phyloP scores from a whole-genome alignment of 225 moss, liverwort and hornwort species.

The Pleurozium schreberi region DNA sequence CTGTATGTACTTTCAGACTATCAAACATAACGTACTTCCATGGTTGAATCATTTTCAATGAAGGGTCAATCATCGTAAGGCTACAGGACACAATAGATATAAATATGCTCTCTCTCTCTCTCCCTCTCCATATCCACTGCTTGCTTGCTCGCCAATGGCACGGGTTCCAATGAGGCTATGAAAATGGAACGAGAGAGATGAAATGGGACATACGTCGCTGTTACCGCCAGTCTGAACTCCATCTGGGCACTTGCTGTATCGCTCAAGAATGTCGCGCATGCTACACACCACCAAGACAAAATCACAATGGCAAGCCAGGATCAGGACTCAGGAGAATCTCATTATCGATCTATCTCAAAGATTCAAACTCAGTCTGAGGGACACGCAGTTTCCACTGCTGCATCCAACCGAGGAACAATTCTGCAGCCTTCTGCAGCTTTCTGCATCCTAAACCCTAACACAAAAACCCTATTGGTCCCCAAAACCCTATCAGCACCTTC shows the following conservation, averaged over 20 bases:
- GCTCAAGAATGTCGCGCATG: slow-evolving; percentile 56
- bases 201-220: slow-evolving; percentile 25
- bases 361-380: background rate
- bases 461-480: background rate
- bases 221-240: slow-evolving; percentile 49
- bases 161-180: background rate
- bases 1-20: background rate
- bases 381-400: background rate
- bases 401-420: background rate
- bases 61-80: background rate
- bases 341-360: background rate
- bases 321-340: background rate
- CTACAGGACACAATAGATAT: background rate
- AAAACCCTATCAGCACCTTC: background rate
- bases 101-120: background rate
- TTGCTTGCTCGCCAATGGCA: background rate
- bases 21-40: background rate
- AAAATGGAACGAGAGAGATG: background rate
- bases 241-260: slow-evolving; percentile 57
- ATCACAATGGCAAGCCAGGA: background rate
- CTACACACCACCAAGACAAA: slow-evolving; percentile 7
- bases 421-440: background rate
- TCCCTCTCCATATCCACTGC: background rate
- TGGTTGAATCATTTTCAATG: background rate
- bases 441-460: slow-evolving; percentile 13